phyloP scores from a whole-genome alignment of 2,329 filamentous ascomycete genomes.

The Arthrobotrys iridis region DNA sequence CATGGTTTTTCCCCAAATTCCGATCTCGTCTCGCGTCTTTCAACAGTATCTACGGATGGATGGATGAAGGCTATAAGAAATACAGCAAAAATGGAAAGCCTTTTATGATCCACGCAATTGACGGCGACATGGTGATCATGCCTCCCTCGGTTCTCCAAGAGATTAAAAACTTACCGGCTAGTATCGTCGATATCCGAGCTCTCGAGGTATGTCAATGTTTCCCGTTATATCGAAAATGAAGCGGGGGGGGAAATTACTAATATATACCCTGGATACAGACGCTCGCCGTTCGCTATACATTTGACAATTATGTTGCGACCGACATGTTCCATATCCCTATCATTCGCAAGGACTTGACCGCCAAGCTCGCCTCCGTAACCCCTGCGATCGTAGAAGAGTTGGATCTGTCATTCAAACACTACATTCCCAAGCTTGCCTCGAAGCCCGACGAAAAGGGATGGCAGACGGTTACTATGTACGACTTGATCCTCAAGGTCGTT shows the following conservation, averaged over 20 bases:
- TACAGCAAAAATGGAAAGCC: conserved; percentile 50
- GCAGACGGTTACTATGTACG: conserved; percentile 62
- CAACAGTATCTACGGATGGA: conserved; percentile 17
- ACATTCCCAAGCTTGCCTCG: conserved; percentile 28
- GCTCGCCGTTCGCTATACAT: conserved; percentile 41
- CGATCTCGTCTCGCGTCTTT: conserved; percentile 24
- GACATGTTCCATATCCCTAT: conserved; percentile 51
- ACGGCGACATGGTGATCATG: conserved; percentile 45
- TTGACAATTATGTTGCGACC: conserved; percentile 42
- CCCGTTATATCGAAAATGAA: neutral
- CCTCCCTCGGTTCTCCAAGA: conserved; percentile 22
- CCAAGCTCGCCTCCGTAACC: conserved; percentile 40
- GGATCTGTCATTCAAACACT: conserved; percentile 39
- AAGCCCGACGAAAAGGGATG: conserved; percentile 58
- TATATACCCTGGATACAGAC: neutral
- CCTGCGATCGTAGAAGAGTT: conserved; percentile 50
- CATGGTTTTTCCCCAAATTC: conserved; percentile 49
- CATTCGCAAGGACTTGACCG: conserved; percentile 48
- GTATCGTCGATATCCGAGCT: conserved; percentile 31
- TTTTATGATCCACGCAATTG: conserved; percentile 43
- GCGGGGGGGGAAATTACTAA: neutral
- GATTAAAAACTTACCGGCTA: conserved; percentile 38
- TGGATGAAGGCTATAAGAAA: conserved; percentile 43
- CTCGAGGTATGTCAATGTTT: conserved; percentile 11
- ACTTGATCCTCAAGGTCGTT: conserved; percentile 64